phyloP scores from a whole-genome alignment of 1,139 yeast genomes.

The Geotrichum reessii region DNA sequence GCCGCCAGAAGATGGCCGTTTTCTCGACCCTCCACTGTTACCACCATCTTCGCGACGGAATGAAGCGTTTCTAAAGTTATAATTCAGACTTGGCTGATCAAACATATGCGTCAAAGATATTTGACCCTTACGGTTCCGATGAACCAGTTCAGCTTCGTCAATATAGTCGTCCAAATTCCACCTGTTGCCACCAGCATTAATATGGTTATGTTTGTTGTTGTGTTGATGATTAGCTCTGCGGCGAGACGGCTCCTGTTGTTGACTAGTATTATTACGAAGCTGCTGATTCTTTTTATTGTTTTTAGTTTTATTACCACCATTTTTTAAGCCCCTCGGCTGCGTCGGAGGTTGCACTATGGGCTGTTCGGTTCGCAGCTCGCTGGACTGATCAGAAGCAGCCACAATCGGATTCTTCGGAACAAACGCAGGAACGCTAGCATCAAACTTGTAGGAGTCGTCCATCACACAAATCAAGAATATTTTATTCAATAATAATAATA shows the following conservation, averaged over 20 bases:
- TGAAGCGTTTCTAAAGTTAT: conserved; percentile 10
- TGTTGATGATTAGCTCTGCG: neutral
- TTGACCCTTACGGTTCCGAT: conserved; percentile 27
- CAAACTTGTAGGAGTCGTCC: conserved; percentile 12
- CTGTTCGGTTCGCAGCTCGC: neutral
- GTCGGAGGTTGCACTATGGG: neutral
- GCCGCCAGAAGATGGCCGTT: neutral
- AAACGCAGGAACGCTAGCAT: conserved; percentile 11
- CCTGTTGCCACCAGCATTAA: neutral
- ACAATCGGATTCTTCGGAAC: conserved; percentile 2
- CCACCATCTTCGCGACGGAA: conserved; percentile 11
- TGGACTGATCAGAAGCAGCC: neutral
- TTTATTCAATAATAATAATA: no score
- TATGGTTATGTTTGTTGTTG: no score
- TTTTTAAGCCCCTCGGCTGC: conserved; percentile 2
- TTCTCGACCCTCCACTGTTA: conserved; percentile 2
- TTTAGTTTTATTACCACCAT: neutral
- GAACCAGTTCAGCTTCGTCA: conserved; percentile 2
- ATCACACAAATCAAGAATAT: no score
- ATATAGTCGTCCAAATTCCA: conserved; percentile 1
- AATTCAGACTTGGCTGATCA: conserved; percentile 25
- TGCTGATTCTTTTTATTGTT: neutral
- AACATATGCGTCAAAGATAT: conserved; percentile 32
- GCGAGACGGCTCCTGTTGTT: neutral
- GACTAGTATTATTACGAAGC: neutral